These are phyloP conservation scores for Vigna mungo DNA, from an alignment of 306 rosid species.

Conservation along the genomic window DNA sequence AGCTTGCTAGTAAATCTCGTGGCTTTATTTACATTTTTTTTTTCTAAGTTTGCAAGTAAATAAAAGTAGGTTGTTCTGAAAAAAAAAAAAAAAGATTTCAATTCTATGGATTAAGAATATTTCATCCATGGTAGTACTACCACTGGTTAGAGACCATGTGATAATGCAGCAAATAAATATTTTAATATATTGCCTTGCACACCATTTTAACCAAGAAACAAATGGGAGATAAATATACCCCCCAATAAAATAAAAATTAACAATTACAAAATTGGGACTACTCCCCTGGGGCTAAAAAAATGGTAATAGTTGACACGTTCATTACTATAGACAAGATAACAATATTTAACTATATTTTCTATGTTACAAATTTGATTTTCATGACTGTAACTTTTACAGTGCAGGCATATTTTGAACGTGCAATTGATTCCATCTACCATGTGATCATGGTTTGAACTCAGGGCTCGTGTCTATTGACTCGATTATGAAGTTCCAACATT, in stretches of 20 bases:
- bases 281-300: conserved; percentile 21
- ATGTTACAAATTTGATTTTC: conserved; percentile 35
- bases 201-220: conserved; percentile 2
- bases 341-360: conserved; percentile 32
- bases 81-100: background rate
- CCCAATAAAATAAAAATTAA: conserved; percentile 2
- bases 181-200: background rate
- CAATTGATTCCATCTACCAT: background rate
- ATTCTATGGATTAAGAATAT: background rate
- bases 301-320: conserved; percentile 38
- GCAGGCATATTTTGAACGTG: background rate
- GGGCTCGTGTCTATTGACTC: conserved; percentile 89
- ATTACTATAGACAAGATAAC: conserved; percentile 36
- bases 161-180: background rate
- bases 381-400: conserved; percentile 5
- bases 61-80: too few species aligned
- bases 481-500: conserved; percentile 89
- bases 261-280: conserved; percentile 45
- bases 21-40: too few species aligned
- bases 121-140: background rate
- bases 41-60: too few species aligned
- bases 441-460: conserved; percentile 37
- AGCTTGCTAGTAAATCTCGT: too few species aligned
- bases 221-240: conserved; percentile 7
- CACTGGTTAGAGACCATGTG: background rate